phyloP scores from a whole-genome alignment of 495 filamentous ascomycete species.

The Glutinoglossum americanum region DNA sequence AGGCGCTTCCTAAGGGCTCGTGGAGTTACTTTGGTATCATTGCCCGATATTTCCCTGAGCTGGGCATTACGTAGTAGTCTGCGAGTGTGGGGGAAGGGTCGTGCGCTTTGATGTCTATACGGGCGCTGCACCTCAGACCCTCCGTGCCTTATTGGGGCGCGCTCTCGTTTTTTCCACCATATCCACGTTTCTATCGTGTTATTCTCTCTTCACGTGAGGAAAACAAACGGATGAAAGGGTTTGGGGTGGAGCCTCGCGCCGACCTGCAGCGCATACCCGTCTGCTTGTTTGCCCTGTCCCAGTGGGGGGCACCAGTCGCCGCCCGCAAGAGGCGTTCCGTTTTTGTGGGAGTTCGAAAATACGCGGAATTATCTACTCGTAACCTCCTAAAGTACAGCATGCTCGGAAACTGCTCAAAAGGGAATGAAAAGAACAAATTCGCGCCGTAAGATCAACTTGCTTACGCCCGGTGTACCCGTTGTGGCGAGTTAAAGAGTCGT shows the following conservation, averaged over 20 bases:
- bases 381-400: neutral
- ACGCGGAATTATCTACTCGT: neutral
- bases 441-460: no score
- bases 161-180: no score
- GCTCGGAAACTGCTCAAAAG: neutral
- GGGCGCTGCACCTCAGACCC: no score
- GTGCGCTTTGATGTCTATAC: neutral
- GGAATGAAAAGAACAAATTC: neutral
- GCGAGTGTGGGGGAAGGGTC: no score
- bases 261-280: neutral
- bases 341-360: neutral
- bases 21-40: neutral
- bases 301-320: neutral
- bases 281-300: neutral
- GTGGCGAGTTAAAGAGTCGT: neutral
- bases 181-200: neutral
- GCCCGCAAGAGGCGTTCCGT: no score
- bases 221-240: neutral
- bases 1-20: neutral
- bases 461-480: neutral
- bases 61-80: no score
- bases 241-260: neutral
- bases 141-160: no score
- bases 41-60: neutral
- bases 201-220: neutral